Conservation (phyloP, 768 basidiomycete genomes). For the Kwoniella shandongensis region DNA sequence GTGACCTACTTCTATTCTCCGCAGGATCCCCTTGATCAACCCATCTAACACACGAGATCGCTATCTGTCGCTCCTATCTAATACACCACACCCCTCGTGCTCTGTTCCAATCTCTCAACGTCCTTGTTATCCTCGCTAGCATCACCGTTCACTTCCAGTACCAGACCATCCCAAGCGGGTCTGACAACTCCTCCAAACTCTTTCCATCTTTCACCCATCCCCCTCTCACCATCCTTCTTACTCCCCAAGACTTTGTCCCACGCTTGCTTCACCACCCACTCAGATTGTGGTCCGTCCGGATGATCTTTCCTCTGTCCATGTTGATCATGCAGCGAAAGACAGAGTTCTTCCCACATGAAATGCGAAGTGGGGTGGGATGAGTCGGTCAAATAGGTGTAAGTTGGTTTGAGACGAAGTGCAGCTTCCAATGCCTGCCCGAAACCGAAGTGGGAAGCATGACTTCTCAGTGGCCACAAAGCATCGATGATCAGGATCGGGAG, state of each 20-base stretch:
- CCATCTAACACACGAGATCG: too few species aligned
- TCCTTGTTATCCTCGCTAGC: conserved; percentile 16
- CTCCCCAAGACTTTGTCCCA: conserved; percentile 56
- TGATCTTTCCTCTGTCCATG: conserved; percentile 50
- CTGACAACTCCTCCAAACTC: conserved; percentile 60
- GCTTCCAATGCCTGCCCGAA: conserved; percentile 63
- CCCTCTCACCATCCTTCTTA: conserved; percentile 48
- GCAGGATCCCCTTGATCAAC: too few species aligned
- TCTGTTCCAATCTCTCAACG: conserved; percentile 7
- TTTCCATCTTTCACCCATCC: conserved; percentile 58
- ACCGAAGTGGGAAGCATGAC: conserved; percentile 78
- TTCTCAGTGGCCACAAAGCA: conserved; percentile 63
- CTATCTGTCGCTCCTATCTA: too few species aligned
- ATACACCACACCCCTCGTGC: conserved; percentile 21
- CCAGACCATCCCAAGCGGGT: conserved; percentile 74
- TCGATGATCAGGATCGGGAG: conserved; percentile 71
- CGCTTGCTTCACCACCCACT: conserved; percentile 58
- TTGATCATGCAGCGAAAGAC: conserved; percentile 56
- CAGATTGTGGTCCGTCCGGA: conserved; percentile 46
- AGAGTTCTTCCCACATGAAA: conserved; percentile 70
- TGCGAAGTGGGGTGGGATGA: conserved; percentile 76
- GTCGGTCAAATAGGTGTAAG: conserved; percentile 69
- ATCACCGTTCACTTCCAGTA: conserved; percentile 57
- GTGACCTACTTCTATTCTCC: too few species aligned
- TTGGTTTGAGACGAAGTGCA: conserved; percentile 63